These are phyloP conservation scores for Dichomitus squalens DNA, from an alignment of 1,284 basidiomycete genomes.

Conservation along the genomic window DNA sequence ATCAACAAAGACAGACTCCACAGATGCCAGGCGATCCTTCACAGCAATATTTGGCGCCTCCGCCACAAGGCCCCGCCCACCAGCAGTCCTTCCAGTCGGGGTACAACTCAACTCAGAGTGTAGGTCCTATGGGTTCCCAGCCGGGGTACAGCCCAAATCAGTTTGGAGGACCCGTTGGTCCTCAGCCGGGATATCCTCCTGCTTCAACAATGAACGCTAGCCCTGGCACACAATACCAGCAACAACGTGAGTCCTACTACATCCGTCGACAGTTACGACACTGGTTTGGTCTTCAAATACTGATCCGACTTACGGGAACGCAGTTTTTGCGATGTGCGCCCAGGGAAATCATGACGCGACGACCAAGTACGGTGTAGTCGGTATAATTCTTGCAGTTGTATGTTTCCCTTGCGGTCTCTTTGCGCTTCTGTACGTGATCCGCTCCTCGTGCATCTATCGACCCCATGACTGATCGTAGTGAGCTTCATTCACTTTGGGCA, in stretches of 20 bases:
- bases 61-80: neutral
- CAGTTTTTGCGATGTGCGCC: constrained; percentile 31
- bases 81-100: neutral
- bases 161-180: neutral
- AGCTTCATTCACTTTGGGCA: neutral
- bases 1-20: neutral
- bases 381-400: constrained; percentile 30
- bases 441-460: neutral
- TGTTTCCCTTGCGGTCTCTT: constrained; percentile 32
- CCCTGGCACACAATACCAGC: constrained; percentile 16
- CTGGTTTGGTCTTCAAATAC: neutral
- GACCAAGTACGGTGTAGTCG: constrained; percentile 28
- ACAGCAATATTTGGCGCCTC: neutral
- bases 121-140: too few species aligned
- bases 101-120: too few species aligned
- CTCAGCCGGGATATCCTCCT: constrained; percentile 1
- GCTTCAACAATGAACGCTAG: neutral
- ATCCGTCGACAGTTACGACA: too few species aligned
- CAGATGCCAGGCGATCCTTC: neutral
- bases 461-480: neutral
- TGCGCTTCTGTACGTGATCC: constrained; percentile 29
- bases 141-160: neutral
- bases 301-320: neutral
- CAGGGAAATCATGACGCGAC: constrained; percentile 29
- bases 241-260: constrained; percentile 13